phyloP scores from a whole-genome alignment of 202 grass and related monocot genomes.

The Setaria italica region DNA sequence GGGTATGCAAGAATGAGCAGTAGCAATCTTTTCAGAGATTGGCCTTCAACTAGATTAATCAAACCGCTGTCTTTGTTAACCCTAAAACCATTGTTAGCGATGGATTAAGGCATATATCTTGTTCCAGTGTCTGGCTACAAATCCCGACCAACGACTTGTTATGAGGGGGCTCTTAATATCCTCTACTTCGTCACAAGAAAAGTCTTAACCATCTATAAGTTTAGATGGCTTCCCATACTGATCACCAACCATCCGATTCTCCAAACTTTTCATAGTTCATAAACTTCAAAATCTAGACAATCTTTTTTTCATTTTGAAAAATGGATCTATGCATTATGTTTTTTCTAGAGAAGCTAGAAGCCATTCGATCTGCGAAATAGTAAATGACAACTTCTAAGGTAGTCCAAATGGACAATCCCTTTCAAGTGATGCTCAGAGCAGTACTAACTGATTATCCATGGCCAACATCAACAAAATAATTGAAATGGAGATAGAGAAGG shows the following conservation, averaged over 20 bases:
- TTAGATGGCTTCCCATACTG: neutral
- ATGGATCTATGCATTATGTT: neutral
- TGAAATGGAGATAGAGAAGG: neutral
- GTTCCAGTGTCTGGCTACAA: neutral
- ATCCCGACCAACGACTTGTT: slow-evolving; percentile 4
- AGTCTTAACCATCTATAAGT: neutral
- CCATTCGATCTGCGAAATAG: neutral
- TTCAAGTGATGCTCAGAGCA: slow-evolving; percentile 37
- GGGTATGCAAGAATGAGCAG: slow-evolving; percentile 24
- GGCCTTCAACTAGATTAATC: slow-evolving; percentile 38
- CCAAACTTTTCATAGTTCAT: neutral
- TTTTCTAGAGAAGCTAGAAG: neutral
- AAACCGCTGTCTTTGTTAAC: neutral
- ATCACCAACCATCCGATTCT: neutral
- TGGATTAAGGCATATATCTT: slow-evolving; percentile 11
- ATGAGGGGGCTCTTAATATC: neutral
- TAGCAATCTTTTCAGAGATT: slow-evolving; percentile 42
- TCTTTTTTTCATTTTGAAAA: neutral
- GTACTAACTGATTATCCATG: neutral
- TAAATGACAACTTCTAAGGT: neutral
- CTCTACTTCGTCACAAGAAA: neutral
- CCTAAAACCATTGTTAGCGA: neutral
- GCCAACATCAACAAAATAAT: neutral
- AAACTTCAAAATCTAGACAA: neutral
- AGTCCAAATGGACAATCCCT: slow-evolving; percentile 30